A percentile compares a stretch with the other conserved stretches of the same genome.
Evolutionary conservation across 208 protist species (phyloP).

Genomic region (Acanthamoeba castellanii): DNA sequence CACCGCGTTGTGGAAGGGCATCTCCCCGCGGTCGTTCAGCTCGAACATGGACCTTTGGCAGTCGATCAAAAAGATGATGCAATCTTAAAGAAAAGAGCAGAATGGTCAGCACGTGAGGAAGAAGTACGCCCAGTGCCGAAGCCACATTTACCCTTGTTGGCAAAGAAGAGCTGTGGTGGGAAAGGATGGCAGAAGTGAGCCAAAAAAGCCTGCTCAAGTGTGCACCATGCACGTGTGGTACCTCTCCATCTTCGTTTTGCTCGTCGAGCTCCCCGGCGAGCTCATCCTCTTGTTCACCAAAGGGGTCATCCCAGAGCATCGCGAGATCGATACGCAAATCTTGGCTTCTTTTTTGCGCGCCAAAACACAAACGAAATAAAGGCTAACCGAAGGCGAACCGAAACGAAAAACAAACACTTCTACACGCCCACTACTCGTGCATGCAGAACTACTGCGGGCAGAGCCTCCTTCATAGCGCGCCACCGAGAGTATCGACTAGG

Average conservation of each 20-base stretch:
- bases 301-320: slow-evolving; percentile 59
- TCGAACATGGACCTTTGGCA: slow-evolving; percentile 81
- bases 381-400: neutral
- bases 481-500: neutral
- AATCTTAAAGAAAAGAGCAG: slow-evolving; percentile 54
- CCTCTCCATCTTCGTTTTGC: neutral
- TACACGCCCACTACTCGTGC: neutral
- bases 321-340: neutral
- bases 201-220: neutral
- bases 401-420: neutral
- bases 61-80: slow-evolving; percentile 86
- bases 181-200: neutral
- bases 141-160: slow-evolving; percentile 18
- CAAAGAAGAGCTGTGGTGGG: slow-evolving; percentile 17
- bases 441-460: neutral
- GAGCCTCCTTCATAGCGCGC: neutral
- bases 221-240: neutral
- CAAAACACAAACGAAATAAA: neutral
- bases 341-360: neutral
- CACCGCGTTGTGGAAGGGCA: slow-evolving; percentile 81
- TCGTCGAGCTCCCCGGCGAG: neutral
- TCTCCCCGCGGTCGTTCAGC: slow-evolving; percentile 49
- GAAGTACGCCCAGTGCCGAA: neutral
- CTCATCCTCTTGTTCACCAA: slow-evolving; percentile 10
- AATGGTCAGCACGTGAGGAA: too few relatives aligned